Evolutionary conservation across 257 asterid species (phyloP), one percentile per base, ranked within the genome.

Genomic region (Verbena officinalis): DNA sequence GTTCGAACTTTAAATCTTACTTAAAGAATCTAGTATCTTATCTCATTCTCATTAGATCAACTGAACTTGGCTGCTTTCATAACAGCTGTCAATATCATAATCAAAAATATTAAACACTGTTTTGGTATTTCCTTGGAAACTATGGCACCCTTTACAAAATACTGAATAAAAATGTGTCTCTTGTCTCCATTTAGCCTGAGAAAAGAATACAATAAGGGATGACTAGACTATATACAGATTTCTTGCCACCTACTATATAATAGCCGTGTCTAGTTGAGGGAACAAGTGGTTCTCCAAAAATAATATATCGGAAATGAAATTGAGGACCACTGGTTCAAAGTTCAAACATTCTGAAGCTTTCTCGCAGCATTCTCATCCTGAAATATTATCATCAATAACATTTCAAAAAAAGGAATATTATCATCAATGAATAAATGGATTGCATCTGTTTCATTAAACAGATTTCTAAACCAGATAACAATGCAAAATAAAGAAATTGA

Each of bases 321-420:
- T 19, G 13, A 56, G 11, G 46, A 59, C 17, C 51, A n/a, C 64
- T 21, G 21, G 34, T 61, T 77, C 76, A 79, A 63, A 24, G 34
- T 61, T 77, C 76, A 79, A 63, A 73, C 73, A 24, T 53, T 61
- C 65, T 40, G 79, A 54, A 65, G 72, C 58, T 46, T 72, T 59
- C 79, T 62, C 46, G 72, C 60, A 56, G 53, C 55, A 60, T 61
- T 66, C 17, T 80, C 81, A 9, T 54, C 85, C 91, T 84, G 86
- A 79, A 75, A 75, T 55, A 55, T 51, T 23, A 24, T 70, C 15
- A 44, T 66, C 55, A 42, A 40, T 2, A 5, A 27, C 4, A 5
- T 27, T 27, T n/a, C n/a, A n/a, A n/a, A n/a, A n/a, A n/a, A n/a
- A n/a, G n/a, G n/a, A n/a, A n/a, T n/a, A n/a, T n/a, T n/a, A 27